phyloP scores from a whole-genome alignment of 805 yeast species.

The Brettanomyces nanus region DNA sequence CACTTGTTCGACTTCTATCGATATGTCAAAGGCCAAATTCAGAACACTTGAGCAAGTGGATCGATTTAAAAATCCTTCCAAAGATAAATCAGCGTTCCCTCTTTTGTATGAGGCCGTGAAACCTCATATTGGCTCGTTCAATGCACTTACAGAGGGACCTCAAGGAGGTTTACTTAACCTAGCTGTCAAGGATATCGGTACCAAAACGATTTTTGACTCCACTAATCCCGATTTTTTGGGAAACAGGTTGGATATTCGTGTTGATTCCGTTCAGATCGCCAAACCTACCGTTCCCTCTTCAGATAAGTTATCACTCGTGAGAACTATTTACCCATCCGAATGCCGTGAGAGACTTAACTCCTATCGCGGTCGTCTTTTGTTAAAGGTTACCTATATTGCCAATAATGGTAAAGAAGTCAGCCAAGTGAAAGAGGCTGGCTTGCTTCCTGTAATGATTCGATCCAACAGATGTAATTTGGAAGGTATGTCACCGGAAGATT shows the following conservation, averaged over 20 bases:
- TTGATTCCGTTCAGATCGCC: conserved; percentile 83
- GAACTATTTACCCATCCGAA: conserved; percentile 77
- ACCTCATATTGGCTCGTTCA: conserved; percentile 94
- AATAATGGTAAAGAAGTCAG: conserved; percentile 78
- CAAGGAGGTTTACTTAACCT: conserved; percentile 77
- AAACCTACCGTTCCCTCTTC: conserved; percentile 68
- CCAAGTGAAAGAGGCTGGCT: conserved; percentile 87
- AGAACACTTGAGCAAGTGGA: conserved; percentile 82
- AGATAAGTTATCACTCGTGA: conserved; percentile 69
- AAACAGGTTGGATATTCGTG: conserved; percentile 75
- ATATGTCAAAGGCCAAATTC: conserved; percentile 46
- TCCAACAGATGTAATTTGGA: conserved; percentile 89
- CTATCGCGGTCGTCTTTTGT: conserved; percentile 68
- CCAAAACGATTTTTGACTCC: conserved; percentile 78
- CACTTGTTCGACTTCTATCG: too few species aligned
- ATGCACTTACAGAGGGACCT: conserved; percentile 87
- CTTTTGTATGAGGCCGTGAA: conserved; percentile 80
- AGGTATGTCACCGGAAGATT: conserved; percentile 70
- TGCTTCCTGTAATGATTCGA: conserved; percentile 83
- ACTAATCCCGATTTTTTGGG: conserved; percentile 62
- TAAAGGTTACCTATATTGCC: conserved; percentile 78
- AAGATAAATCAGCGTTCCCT: conserved; percentile 76
- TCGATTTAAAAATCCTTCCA: conserved; percentile 83
- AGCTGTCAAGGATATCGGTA: conserved; percentile 85
- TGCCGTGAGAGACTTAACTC: conserved; percentile 84